Base-by-base conservation (phyloP, 2,329 filamentous ascomycete genomes). In the Pseudocercospora fuligena region DNA sequence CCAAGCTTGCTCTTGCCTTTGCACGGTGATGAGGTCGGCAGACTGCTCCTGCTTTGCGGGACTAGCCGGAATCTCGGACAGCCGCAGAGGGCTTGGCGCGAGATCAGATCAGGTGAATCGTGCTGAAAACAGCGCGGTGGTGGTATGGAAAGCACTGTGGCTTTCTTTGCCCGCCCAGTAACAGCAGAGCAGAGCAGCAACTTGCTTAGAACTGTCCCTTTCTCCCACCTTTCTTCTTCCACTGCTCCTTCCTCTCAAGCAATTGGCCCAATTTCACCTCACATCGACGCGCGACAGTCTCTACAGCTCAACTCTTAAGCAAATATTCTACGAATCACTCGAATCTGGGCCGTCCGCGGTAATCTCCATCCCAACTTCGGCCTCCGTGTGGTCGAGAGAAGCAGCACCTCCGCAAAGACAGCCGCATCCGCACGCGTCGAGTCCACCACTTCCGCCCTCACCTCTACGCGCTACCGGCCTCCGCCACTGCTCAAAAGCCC, bases 361-460 rank as follows among this genome's bases (percentile, higher is more conserved):
- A 25, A n/a, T 25, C 46, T 25, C 21, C 43, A 16, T 16, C 36
- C 54, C 46, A 33, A 25, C 47, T 40, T 33, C 49, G 43, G 23
- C 27, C 21, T 11, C 21, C 53, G 23, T 27, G 43, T 40, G 31
- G 64, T 47, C 58, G n/a, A 61, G n/a, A 49, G 49, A 51, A 66
- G 47, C 59, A 63, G 29, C 29, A 31, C 64, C 56, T 61, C 61
- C 56, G 58, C 46, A 51, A 54, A 58, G 49, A 27, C 8, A 8
- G n/a, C 19, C 25, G 60, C 65, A 70, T 72, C 21, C 27, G 60
- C 65, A 70, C 73, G 73, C 71, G 68, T 73, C 70, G 72, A 36
- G 33, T 33, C 69, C 67, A 69, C 59, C 53, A 63, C 33, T 61
- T 54, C 43, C 47, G 12, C 31, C 27, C 27, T 51, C 65, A 63